A percentile compares a stretch with the other conserved stretches of the same genome.
phyloP scores from a whole-genome alignment of 306 rosid genomes.

The Cucurbita pepo region DNA sequence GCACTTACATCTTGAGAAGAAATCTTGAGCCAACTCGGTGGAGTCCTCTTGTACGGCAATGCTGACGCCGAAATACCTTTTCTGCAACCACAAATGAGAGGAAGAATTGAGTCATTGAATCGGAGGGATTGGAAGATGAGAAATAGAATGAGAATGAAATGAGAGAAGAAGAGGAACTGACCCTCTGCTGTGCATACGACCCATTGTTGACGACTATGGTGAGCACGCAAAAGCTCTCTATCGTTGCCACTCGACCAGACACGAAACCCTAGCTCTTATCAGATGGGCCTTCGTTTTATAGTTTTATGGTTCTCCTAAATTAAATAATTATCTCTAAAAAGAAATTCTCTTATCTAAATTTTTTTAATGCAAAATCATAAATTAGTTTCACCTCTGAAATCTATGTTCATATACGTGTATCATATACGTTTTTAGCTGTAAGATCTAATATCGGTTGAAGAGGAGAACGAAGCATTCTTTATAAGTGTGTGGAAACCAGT shows the following conservation, averaged over 20 bases:
- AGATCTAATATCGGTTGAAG: no score
- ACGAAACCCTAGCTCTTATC: background rate
- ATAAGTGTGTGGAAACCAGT: no score
- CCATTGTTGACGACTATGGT: background rate
- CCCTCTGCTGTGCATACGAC: constrained; percentile 11
- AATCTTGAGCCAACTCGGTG: constrained; percentile 4
- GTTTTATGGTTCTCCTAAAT: background rate
- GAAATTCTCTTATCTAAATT: no score
- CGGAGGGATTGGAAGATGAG: background rate
- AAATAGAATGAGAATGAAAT: background rate
- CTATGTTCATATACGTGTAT: no score
- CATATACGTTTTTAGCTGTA: no score
- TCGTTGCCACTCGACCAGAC: background rate
- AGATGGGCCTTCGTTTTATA: background rate
- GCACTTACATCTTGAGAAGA: constrained; percentile 4
- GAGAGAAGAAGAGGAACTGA: background rate
- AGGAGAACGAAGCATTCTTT: no score
- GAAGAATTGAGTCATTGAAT: background rate
- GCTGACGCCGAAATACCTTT: constrained; percentile 7
- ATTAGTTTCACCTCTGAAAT: no score
- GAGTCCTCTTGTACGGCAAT: constrained; percentile 9
- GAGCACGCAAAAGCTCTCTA: background rate
- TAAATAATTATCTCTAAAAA: no score
- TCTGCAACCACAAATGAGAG: background rate
- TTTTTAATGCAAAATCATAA: no score